Conservation (phyloP, 352 stramenopile genomes). For the Aphanomyces invadans region DNA sequence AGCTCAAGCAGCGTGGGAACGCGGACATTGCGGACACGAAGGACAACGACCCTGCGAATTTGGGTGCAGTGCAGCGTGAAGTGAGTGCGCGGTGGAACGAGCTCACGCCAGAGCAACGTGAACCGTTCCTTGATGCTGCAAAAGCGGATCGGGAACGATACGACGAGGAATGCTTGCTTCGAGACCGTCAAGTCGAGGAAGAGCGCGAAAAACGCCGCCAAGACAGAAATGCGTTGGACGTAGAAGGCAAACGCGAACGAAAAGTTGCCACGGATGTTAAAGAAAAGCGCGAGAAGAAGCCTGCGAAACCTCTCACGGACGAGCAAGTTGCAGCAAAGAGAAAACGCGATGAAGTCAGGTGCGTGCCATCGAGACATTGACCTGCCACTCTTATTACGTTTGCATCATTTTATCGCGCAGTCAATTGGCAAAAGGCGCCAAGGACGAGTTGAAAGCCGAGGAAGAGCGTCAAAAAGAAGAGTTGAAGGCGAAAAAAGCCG, state of each 20-base stretch:
- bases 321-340: slow-evolving; percentile 66
- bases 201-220: slow-evolving; percentile 68
- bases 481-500: slow-evolving; percentile 64
- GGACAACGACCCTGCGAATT: slow-evolving; percentile 35
- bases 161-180: slow-evolving; percentile 62
- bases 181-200: slow-evolving; percentile 61
- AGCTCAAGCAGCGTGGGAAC: slow-evolving; percentile 29
- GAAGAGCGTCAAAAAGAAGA: slow-evolving; percentile 73
- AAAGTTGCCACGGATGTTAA: slow-evolving; percentile 38
- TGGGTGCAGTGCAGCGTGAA: slow-evolving; percentile 63
- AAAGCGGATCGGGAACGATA: slow-evolving; percentile 53
- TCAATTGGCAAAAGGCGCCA: slow-evolving; percentile 31
- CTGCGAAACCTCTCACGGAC: slow-evolving; percentile 46
- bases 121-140: slow-evolving; percentile 64
- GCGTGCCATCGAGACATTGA: no score
- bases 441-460: slow-evolving; percentile 63
- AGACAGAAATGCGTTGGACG: slow-evolving; percentile 44
- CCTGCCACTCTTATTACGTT: neutral
- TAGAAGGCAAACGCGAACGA: slow-evolving; percentile 78
- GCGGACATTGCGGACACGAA: slow-evolving; percentile 28
- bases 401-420: slow-evolving; percentile 5
- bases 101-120: slow-evolving; percentile 46
- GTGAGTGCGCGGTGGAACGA: slow-evolving; percentile 69
- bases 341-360: slow-evolving; percentile 40
- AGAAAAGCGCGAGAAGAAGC: slow-evolving; percentile 35